Conservation (phyloP, 768 basidiomycete genomes). For the Dioszegia crocea region DNA sequence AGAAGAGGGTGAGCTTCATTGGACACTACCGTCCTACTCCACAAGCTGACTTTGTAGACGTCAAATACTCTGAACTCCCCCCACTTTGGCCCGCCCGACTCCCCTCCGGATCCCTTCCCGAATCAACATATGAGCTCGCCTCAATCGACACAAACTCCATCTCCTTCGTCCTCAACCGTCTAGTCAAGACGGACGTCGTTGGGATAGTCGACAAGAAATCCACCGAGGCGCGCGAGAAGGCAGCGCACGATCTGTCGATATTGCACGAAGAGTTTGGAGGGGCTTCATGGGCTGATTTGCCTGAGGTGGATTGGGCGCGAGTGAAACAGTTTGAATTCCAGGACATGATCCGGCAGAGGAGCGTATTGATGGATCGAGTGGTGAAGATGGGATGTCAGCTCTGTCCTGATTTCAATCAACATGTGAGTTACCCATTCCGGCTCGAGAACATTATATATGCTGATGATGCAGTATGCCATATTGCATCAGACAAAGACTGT, state of each 20-base stretch:
- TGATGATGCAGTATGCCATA: conserved; percentile 60
- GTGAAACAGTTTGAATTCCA: conserved; percentile 87
- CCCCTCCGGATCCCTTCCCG: conserved; percentile 54
- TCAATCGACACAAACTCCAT: conserved; percentile 69
- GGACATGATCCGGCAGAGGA: conserved; percentile 65
- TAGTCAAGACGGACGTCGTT: conserved; percentile 56
- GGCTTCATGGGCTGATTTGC: conserved; percentile 50
- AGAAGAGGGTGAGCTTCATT: conserved; percentile 54
- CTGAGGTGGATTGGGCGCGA: conserved; percentile 80
- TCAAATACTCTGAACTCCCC: conserved; percentile 55
- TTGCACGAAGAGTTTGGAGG: conserved; percentile 55
- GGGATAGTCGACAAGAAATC: conserved; percentile 60
- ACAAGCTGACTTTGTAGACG: conserved; percentile 16
- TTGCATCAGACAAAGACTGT: conserved; percentile 73
- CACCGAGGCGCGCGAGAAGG: conserved; percentile 56
- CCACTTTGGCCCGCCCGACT: conserved; percentile 72
- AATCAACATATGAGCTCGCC: conserved; percentile 64
- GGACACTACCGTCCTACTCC: background rate
- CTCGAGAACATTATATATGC: too few relatives aligned
- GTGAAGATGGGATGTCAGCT: conserved; percentile 55
- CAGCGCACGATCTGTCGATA: conserved; percentile 52
- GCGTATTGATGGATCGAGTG: conserved; percentile 55
- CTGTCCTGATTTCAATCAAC: conserved; percentile 67
- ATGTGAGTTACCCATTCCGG: too few relatives aligned
- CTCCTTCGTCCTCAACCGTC: conserved; percentile 64